These are phyloP conservation scores for Citrus trifoliata DNA, from an alignment of 345 rosid genomes.

Conservation along the genomic window DNA sequence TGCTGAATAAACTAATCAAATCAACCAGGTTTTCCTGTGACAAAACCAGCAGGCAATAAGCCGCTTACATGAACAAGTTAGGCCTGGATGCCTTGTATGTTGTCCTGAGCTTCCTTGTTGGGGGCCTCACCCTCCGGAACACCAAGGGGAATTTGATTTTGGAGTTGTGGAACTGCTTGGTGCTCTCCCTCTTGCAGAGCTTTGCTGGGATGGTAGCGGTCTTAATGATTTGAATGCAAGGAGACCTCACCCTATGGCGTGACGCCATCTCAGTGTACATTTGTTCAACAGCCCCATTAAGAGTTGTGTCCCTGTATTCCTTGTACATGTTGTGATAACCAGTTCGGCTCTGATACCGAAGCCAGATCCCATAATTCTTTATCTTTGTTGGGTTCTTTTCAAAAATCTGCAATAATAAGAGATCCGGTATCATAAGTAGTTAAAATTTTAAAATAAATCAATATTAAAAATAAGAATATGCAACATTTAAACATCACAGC, in stretches of 20 bases:
- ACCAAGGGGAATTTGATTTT: constrained; percentile 70
- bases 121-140: constrained; percentile 64
- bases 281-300: constrained; percentile 66
- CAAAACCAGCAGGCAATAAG: background rate
- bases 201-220: constrained; percentile 57
- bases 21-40: background rate
- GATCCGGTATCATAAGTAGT: background rate
- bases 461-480: background rate
- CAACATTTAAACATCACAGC: background rate
- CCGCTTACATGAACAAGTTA: constrained; percentile 53
- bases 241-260: constrained; percentile 63
- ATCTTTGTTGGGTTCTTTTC: constrained; percentile 65
- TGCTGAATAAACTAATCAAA: background rate
- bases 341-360: constrained; percentile 59
- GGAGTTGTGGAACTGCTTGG: constrained; percentile 63
- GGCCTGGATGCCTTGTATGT: constrained; percentile 74
- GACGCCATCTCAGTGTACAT: constrained; percentile 79
- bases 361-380: constrained; percentile 63
- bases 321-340: constrained; percentile 77
- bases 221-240: constrained; percentile 69
- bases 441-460: background rate
- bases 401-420: constrained; percentile 33
- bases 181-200: constrained; percentile 70
- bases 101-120: constrained; percentile 65
- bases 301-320: constrained; percentile 56